Evolutionary conservation across 2,329 filamentous ascomycete species (phyloP), one percentile per base, ranked within the genome.

Genomic region (Aspergillus japonicus): DNA sequence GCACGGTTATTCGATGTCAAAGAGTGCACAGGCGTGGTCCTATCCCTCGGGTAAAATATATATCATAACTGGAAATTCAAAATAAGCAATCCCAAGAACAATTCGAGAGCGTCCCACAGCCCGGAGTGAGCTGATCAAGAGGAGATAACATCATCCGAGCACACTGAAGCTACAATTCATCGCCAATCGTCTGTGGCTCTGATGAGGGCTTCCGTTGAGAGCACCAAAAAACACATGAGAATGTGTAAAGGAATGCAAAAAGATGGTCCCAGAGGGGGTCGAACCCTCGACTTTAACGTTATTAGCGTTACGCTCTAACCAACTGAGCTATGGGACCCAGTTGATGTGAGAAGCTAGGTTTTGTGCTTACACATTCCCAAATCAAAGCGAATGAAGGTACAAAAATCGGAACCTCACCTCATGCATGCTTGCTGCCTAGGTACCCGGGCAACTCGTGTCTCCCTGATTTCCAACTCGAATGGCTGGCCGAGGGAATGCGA

Each of bases 281-380:
- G 39, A 42, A 42, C 39, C 39, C 39, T 42, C 39, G 39, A 42
- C 39, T 42, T 42, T 42, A 42, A 42, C 39, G 39, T 42, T 42
- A 42, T 42, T 42, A 42, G 39, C 39, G 39, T 42, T 42, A 42
- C 39, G 39, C 39, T 42, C 39, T 42, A 42, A 42, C 39, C 39
- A 42, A 42, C 39, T 42, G 39, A 42, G 39, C 39, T 42, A 42
- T 42, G 39, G 39, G 39, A 42, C 39, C 39, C 39, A 2, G 39
- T 42, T 42, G 39, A 42, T 42, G 16, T n/a, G 16, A 35, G 4
- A 14, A 12, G 10, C 5, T 2, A 1, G n/a, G 39, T 4, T 7
- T 2, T 14, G 6, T 42, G 6, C 16, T n/a, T 2, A 1, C 6
- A 19, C 4, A 19, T 1, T 0, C 6, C 1, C 16, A 19, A 0